Conservation (phyloP, 768 basidiomycete species). For the Gautieria morchelliformis region DNA sequence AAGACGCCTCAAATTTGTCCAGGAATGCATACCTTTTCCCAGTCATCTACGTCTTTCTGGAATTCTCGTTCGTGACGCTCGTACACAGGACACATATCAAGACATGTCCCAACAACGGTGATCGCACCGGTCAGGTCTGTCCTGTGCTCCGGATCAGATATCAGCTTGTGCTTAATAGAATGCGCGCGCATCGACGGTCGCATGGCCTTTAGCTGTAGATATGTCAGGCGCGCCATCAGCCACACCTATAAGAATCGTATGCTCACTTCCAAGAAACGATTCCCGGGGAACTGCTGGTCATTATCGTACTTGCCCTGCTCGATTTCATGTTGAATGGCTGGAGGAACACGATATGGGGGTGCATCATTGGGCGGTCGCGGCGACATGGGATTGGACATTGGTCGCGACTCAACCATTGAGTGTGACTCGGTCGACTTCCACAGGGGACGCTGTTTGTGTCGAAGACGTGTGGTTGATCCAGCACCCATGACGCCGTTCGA, state of each 20-base stretch:
- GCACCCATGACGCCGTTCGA: not conserved
- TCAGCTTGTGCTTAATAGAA: constrained; percentile 5
- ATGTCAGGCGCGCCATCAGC: not conserved
- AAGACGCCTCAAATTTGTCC: not conserved
- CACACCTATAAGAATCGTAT: not conserved
- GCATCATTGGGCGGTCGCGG: not conserved
- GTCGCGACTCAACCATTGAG: too few relatives aligned
- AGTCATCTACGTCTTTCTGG: constrained; percentile 78
- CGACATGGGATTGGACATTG: not conserved
- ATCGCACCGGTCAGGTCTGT: constrained; percentile 41
- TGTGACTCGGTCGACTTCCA: not conserved
- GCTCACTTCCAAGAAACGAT: constrained; percentile 4
- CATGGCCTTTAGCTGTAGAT: constrained; percentile 5
- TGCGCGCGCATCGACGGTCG: constrained; percentile 6
- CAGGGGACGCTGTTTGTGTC: not conserved
- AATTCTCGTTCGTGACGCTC: constrained; percentile 86
- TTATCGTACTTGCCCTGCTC: constrained; percentile 2
- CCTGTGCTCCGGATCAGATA: constrained; percentile 6
- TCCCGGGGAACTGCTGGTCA: constrained; percentile 3
- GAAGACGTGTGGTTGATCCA: not conserved
- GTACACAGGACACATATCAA: constrained; percentile 91
- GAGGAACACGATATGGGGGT: constrained; percentile 1
- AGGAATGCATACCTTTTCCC: constrained; percentile 62
- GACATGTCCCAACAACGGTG: constrained; percentile 85
- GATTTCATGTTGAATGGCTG: not conserved